Base-by-base conservation (phyloP, 2,329 filamentous ascomycete species). In the Aureobasidium melanogenum region DNA sequence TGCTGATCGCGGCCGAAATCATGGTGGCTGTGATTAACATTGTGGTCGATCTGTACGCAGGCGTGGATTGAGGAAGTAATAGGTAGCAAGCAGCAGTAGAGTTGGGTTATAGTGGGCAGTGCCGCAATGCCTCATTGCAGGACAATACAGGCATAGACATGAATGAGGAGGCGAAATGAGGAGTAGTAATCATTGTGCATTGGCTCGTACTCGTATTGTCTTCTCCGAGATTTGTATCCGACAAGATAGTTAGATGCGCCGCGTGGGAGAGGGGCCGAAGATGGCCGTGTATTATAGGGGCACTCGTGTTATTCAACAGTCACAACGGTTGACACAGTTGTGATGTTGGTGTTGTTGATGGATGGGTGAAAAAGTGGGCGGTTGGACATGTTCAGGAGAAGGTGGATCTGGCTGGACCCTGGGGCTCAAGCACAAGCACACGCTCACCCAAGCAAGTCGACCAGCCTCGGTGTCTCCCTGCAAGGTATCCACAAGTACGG, bases 1-100 rank as follows among this genome's bases (percentile, higher is more conserved):
- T 97, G 24, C 84, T 99, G 54, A 97, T 99, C 70, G 93, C 92
- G 8, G 92, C 92, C 14, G 94, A 99, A 73, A 97, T 97, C 64
- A 77, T 97, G 8, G 91, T 97, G 51, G 71, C 70, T 2, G 88
- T 85, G 19, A 88, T 97, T 68, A 97, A 97, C 74, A 97, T 99
- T 65, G 83, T 97, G 32, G 94, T 97, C 36, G 94, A 97, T 74
- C 72, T 97, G 66, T 95, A 95, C 70, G 91, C 88, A 62, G 82
- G 71, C 28, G 66, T 67, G 32, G 66, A 67, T 54, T 67, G 62
- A 60, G 30, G 54, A 22, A 24, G 30, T 47, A 47, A 57, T 57
- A 22, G 36, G 47, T 57, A 22, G 36, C 36, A 26, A 7, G 34
- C 9, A 39, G 32, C 32, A 30, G 22, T 17, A 28, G 50, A 54